Conservation (phyloP, 2,329 filamentous ascomycete genomes). For the Gaeumannomyces tritici region DNA sequence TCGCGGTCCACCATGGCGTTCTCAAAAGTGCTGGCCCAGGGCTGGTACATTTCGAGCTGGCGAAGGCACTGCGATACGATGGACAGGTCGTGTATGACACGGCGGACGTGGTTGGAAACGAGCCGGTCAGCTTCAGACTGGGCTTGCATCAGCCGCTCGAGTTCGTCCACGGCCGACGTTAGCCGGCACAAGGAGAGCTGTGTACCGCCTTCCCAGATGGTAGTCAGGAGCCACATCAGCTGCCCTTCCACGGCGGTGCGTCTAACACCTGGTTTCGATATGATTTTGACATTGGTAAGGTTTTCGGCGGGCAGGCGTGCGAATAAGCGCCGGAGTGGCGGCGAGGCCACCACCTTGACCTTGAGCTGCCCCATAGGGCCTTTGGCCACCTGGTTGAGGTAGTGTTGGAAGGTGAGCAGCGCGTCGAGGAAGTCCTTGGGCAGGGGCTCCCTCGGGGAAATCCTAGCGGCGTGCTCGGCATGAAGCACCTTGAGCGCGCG, state of each 20-base stretch:
- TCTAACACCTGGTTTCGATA: neutral
- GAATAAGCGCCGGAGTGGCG: constrained; percentile 26
- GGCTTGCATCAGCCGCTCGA: neutral
- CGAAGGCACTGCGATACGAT: neutral
- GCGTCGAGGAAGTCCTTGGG: constrained; percentile 26
- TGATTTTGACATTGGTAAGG: neutral
- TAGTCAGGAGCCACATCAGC: neutral
- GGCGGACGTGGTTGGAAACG: neutral
- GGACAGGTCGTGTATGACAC: neutral
- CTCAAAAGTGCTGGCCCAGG: neutral
- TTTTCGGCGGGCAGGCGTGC: constrained; percentile 13
- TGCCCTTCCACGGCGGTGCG: neutral
- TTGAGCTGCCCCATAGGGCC: constrained; percentile 18
- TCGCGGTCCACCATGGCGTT: neutral
- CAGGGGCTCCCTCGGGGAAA: constrained; percentile 23
- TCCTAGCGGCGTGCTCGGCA: constrained; percentile 17
- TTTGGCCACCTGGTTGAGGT: constrained; percentile 22
- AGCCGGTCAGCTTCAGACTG: neutral
- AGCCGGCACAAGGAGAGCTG: neutral
- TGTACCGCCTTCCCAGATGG: neutral
- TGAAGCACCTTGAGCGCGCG: constrained; percentile 19
- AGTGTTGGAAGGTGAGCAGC: constrained; percentile 29
- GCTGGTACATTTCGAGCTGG: neutral
- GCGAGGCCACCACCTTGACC: constrained; percentile 23
- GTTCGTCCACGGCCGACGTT: neutral